Percentiles rank a stretch among this genome's conserved stretches.
Conservation (phyloP, 371 early-diverging fungal genomes). For the Blyttiomyces sp. region DNA sequence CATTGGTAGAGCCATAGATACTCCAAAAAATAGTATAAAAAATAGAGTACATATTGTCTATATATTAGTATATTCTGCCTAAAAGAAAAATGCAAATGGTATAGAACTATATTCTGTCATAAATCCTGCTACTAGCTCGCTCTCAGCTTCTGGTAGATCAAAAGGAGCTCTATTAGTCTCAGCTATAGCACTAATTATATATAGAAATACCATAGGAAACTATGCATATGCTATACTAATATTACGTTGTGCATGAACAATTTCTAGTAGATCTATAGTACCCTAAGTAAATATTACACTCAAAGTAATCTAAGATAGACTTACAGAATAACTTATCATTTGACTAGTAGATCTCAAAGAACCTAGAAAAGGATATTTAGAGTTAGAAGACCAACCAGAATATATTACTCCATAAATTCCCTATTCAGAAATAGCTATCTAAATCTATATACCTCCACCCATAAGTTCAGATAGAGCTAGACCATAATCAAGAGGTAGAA, state of each 20-base stretch:
- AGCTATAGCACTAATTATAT: slow-evolving; percentile 42
- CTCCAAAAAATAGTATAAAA: slow-evolving; percentile 48
- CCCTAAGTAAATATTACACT: slow-evolving; percentile 43
- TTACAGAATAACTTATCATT: slow-evolving; percentile 49
- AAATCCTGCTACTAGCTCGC: slow-evolving; percentile 47
- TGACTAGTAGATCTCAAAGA: slow-evolving; percentile 43
- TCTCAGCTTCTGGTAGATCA: slow-evolving; percentile 49
- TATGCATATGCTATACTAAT: slow-evolving; percentile 38
- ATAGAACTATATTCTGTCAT: slow-evolving; percentile 47
- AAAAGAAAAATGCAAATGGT: slow-evolving; percentile 47
- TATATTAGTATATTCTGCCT: slow-evolving; percentile 45
- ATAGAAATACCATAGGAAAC: slow-evolving; percentile 45
- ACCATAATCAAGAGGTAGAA: slow-evolving; percentile 39
- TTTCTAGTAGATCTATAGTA: slow-evolving; percentile 43
- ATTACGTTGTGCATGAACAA: slow-evolving; percentile 42
- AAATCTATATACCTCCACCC: slow-evolving; percentile 35
- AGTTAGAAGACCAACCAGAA: slow-evolving; percentile 41
- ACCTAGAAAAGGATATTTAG: slow-evolving; percentile 47
- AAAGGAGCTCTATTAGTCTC: slow-evolving; percentile 50
- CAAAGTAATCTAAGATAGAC: slow-evolving; percentile 41
- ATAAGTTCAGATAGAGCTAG: slow-evolving; percentile 35
- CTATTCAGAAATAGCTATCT: slow-evolving; percentile 42
- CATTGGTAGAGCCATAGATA: slow-evolving; percentile 26
- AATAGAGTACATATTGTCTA: slow-evolving; percentile 42
- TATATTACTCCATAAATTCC: slow-evolving; percentile 35